Conservation (phyloP, 2,329 filamentous ascomycete genomes). For the Trichoderma sp. region DNA sequence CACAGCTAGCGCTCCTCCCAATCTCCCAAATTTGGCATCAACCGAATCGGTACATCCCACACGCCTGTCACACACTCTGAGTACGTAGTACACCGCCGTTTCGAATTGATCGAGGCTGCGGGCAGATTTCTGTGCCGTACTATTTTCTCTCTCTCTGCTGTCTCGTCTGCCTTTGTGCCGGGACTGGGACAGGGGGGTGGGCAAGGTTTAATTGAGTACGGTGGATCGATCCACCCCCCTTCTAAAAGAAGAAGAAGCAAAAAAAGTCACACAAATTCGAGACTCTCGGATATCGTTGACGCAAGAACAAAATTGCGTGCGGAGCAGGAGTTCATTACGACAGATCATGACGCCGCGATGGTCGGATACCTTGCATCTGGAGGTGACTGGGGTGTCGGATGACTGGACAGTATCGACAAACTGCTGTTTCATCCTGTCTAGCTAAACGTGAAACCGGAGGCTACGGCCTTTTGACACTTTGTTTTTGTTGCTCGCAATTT, state of each 20-base stretch:
- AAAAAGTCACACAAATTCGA: not conserved
- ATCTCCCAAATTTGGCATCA: constrained; percentile 14
- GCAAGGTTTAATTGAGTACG: not conserved
- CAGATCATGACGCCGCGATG: constrained; percentile 10
- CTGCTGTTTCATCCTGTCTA: constrained; percentile 1
- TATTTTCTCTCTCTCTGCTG: not conserved
- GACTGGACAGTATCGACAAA: not conserved
- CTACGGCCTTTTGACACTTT: not conserved
- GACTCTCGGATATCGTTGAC: not conserved
- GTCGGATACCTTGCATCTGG: not conserved
- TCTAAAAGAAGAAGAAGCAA: not conserved
- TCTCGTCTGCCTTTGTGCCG: not conserved
- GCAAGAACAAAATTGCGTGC: constrained; percentile 4
- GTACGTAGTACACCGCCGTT: constrained; percentile 12
- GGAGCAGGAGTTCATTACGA: constrained; percentile 7
- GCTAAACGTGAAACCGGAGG: not conserved
- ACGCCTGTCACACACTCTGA: not conserved
- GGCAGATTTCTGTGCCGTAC: constrained; percentile 14
- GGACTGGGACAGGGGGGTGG: not conserved
- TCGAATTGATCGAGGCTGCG: constrained; percentile 16
- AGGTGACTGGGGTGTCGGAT: not conserved
- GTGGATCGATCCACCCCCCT: not conserved
- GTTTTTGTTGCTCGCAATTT: not conserved
- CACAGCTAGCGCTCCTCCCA: constrained; percentile 7
- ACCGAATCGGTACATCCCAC: constrained; percentile 11